phyloP scores from a whole-genome alignment of 2,329 filamentous ascomycete genomes.

The Dendrostoma leiphaemia region DNA sequence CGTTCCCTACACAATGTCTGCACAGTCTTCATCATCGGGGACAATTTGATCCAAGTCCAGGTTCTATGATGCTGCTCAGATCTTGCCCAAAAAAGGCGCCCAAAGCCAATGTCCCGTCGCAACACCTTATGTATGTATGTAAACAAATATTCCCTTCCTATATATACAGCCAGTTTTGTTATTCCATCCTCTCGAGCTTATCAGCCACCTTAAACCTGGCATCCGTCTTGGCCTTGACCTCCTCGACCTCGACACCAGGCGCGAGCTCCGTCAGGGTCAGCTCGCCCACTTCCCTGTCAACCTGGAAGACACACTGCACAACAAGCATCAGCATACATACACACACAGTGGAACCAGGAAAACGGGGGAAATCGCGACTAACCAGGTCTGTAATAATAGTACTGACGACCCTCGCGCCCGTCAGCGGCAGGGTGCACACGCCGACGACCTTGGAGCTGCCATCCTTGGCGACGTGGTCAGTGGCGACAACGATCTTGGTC shows the following conservation, averaged over 20 bases:
- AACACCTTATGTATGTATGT: not conserved
- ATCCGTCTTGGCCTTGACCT: conserved; percentile 68
- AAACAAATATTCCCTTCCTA: not conserved
- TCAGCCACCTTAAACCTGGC: conserved; percentile 64
- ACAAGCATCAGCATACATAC: not conserved
- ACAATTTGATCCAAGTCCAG: too few species aligned
- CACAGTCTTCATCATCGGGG: too few species aligned
- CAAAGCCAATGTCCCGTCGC: too few species aligned
- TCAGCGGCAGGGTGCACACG: conserved; percentile 62
- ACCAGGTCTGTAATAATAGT: conserved; percentile 73
- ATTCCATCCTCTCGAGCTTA: conserved; percentile 49
- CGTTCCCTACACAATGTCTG: too few species aligned
- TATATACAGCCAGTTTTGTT: not conserved
- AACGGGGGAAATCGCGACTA: conserved; percentile 36
- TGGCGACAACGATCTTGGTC: conserved; percentile 71
- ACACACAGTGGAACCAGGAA: not conserved
- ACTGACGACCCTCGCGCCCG: conserved; percentile 65
- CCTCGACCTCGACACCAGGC: conserved; percentile 65
- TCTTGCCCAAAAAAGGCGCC: too few species aligned
- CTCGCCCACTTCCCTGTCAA: conserved; percentile 59
- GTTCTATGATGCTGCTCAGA: too few species aligned
- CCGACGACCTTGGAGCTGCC: conserved; percentile 66
- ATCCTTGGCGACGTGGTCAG: conserved; percentile 68
- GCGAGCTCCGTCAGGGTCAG: conserved; percentile 70
- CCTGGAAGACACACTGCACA: conserved; percentile 65